phyloP scores from a whole-genome alignment of 495 filamentous ascomycete genomes.

The Penicillium angulare region DNA sequence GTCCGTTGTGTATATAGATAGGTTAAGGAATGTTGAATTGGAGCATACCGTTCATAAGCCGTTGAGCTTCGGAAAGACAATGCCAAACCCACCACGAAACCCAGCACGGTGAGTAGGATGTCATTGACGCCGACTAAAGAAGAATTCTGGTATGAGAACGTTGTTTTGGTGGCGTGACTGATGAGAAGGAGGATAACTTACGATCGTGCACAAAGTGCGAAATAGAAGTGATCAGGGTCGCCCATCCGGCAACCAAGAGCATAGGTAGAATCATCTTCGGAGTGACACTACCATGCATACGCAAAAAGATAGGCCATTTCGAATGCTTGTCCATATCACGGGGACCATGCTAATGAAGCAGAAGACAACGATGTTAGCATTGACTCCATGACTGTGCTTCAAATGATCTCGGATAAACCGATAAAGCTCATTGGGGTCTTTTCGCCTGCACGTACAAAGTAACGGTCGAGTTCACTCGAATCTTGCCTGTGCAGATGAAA shows the following conservation, averaged over 20 bases:
- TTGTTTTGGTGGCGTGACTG: too few relatives aligned
- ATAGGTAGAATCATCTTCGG: slow-evolving; percentile 80
- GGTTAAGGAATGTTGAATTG: too few relatives aligned
- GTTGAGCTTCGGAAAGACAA: slow-evolving; percentile 82
- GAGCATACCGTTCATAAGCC: slow-evolving; percentile 72
- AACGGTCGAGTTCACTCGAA: slow-evolving; percentile 39
- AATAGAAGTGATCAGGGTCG: slow-evolving; percentile 65
- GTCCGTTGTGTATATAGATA: background rate
- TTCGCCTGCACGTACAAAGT: slow-evolving; percentile 38
- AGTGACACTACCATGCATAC: slow-evolving; percentile 77
- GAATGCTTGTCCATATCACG: slow-evolving; percentile 73
- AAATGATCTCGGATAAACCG: background rate
- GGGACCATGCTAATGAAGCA: slow-evolving; percentile 54
- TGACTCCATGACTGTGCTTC: too few relatives aligned
- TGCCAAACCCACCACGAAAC: slow-evolving; percentile 85
- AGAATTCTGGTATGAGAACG: too few relatives aligned
- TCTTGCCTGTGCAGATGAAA: slow-evolving; percentile 32
- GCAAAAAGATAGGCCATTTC: slow-evolving; percentile 79
- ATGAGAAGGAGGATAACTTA: too few relatives aligned
- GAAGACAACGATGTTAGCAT: too few relatives aligned
- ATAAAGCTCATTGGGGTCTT: background rate
- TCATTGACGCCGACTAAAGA: slow-evolving; percentile 61
- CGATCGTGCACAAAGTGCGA: slow-evolving; percentile 49
- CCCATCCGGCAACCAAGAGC: slow-evolving; percentile 64
- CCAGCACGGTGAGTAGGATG: slow-evolving; percentile 77